Evolutionary conservation across 2,329 filamentous ascomycete genomes (phyloP).

Genomic region (Zymoseptoria pseudotritici): DNA sequence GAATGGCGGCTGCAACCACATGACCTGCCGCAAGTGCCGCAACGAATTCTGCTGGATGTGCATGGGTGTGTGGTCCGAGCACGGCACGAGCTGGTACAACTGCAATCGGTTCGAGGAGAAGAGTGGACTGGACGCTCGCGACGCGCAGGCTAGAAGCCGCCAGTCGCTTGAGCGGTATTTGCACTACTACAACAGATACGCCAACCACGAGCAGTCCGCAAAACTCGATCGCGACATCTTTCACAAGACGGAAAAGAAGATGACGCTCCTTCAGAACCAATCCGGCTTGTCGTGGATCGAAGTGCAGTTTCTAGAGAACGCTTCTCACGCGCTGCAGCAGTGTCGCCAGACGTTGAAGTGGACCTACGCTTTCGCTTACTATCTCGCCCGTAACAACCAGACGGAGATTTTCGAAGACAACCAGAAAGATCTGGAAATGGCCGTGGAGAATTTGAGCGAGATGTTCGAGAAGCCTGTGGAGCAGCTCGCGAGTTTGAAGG

Average conservation of each 20-base stretch:
- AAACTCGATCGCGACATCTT: constrained; percentile 95
- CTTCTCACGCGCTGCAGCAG: constrained; percentile 86
- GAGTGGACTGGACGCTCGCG: constrained; percentile 80
- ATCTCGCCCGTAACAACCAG: constrained; percentile 88
- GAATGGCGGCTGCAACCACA: constrained; percentile 96
- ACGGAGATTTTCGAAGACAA: constrained; percentile 99
- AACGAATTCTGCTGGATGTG: constrained; percentile 99
- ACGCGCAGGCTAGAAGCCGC: constrained; percentile 83
- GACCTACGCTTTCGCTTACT: constrained; percentile 98
- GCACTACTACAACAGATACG: constrained; percentile 98
- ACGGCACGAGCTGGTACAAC: constrained; percentile 99
- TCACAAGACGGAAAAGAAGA: constrained; percentile 96
- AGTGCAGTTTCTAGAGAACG: constrained; percentile 90
- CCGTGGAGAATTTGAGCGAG: constrained; percentile 91
- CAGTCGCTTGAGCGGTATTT: constrained; percentile 92
- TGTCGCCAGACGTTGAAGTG: constrained; percentile 98
- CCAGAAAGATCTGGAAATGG: constrained; percentile 95
- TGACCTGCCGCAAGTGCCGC: constrained; percentile 93
- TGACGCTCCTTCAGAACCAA: constrained; percentile 87
- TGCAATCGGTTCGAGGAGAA: constrained; percentile 97
- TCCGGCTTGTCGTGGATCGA: constrained; percentile 99
- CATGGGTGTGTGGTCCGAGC: constrained; percentile 97
- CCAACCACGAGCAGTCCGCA: constrained; percentile 96
- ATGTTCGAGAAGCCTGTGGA: constrained; percentile 98
- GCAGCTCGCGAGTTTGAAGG: constrained; percentile 78